Evolutionary conservation across 192 early-diverging fungal species (phyloP).

Genomic region (Rhizophagus sp.): DNA sequence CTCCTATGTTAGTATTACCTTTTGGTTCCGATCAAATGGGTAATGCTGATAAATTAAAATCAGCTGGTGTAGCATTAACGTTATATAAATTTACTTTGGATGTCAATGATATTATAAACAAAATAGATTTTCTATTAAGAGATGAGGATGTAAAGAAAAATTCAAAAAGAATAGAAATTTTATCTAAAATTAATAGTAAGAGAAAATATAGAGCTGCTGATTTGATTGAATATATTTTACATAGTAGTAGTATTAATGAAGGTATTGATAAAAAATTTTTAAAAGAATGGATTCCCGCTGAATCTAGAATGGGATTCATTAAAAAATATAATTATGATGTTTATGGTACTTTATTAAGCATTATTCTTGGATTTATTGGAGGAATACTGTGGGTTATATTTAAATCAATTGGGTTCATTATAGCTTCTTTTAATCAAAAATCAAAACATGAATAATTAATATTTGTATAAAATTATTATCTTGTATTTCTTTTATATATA

Average conservation of each 20-base stretch:
- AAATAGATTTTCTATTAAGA: background rate
- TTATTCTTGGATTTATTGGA: background rate
- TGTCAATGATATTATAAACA: conserved; percentile 8
- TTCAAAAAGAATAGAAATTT: conserved; percentile 9
- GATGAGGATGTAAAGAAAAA: background rate
- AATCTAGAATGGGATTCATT: conserved; percentile 25
- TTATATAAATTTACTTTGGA: background rate
- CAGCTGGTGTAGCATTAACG: conserved; percentile 3
- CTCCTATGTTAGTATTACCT: conserved; percentile 33
- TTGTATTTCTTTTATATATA: no score
- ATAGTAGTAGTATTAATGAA: background rate
- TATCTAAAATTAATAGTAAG: conserved; percentile 26
- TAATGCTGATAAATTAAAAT: background rate
- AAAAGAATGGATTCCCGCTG: conserved; percentile 13
- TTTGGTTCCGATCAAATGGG: conserved; percentile 24
- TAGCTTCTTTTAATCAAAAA: no score
- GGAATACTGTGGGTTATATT: no score
- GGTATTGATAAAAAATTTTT: background rate
- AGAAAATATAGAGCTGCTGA: conserved; percentile 22
- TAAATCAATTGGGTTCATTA: no score
- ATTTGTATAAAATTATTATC: no score
- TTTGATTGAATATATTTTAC: conserved; percentile 20
- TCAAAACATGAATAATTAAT: no score
- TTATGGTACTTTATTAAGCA: background rate
- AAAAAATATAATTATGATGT: conserved; percentile 17